These are phyloP conservation scores for Penstemon eatonii DNA, from an alignment of 257 asterid species.

Conservation along the genomic window DNA sequence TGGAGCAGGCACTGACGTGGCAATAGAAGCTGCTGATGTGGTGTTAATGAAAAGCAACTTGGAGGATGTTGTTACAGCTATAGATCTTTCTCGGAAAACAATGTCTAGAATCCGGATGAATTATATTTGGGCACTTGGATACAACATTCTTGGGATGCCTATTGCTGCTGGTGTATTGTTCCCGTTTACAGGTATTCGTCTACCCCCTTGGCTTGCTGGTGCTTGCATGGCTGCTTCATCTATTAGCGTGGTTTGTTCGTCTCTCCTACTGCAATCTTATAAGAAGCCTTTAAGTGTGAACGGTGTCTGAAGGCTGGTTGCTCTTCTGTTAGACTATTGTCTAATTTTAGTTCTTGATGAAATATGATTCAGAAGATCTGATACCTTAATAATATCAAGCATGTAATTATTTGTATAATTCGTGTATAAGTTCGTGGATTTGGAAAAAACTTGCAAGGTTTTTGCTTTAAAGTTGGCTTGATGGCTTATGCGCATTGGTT, in stretches of 20 bases:
- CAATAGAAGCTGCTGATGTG: constrained; percentile 92
- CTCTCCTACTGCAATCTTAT: constrained; percentile 76
- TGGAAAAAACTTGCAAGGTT: too few species aligned
- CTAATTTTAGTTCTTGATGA: too few species aligned
- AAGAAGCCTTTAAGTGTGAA: constrained; percentile 59
- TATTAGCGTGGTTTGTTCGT: constrained; percentile 81
- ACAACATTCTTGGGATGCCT: constrained; percentile 86
- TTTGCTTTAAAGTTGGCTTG: too few species aligned
- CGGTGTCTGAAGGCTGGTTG: constrained; percentile 7
- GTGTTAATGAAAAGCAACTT: constrained; percentile 86
- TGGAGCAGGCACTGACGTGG: constrained; percentile 95
- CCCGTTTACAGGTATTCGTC: constrained; percentile 80
- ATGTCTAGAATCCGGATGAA: constrained; percentile 76
- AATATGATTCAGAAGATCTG: too few species aligned
- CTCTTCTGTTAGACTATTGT: too few species aligned
- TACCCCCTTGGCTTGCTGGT: constrained; percentile 97
- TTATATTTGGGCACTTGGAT: constrained; percentile 91
- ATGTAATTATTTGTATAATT: too few species aligned
- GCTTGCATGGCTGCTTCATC: constrained; percentile 99
- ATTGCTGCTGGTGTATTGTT: constrained; percentile 82
- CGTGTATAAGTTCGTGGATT: too few species aligned
- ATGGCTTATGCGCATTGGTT: too few species aligned
- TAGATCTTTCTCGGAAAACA: constrained; percentile 86
- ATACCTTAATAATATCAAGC: too few species aligned
- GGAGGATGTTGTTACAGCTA: constrained; percentile 83